Base-by-base conservation (phyloP, 305 asterid genomes). In the Fraxinus greggii region DNA sequence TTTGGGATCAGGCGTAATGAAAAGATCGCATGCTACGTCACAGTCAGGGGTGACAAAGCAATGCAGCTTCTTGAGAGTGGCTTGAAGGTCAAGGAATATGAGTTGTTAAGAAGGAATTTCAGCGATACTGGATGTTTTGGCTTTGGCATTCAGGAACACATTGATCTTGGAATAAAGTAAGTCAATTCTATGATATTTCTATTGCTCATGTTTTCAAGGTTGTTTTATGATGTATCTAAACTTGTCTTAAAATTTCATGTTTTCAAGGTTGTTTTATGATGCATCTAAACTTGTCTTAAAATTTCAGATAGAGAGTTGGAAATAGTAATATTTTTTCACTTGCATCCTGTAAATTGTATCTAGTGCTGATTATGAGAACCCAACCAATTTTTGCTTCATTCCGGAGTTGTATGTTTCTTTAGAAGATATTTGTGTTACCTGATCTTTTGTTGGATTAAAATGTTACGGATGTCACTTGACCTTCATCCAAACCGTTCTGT, bases 31-130 rank as follows among this genome's bases (percentile, higher is more conserved):
- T 89, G 92, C 84, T 89, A 89, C 77, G 90, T 89, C 40, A 89
- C 92, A 5, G 90, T 89, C n/a, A 84, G 92, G 54, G 92, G 90
- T 19, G 92, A 89, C 0, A 89, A 89, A 72, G 92, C 92, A n/a
- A 89, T 84, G 88, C 92, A 89, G 9, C 92, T 89, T 24, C 87
- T 89, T n/a, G 92, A 89, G 87, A 89, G 89, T 84, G 92, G 91
- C 0, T 81, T 90, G 87, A 90, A 90, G 74, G 93, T 80, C 61
- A 80, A 80, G 67, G 83, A 80, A 36, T 80, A 80, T 35, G 83
- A 80, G 40, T 15, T 74, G 83, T n/a, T 80, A 79, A 80, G 83
- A 51, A 67, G 65, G 28, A 80, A 80, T 19, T 80, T 80, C 63
- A 80, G 79, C 54, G 83, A 80, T 0, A 80, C 83, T 54, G 83